These are phyloP conservation scores for Fusarium armeniacum DNA, from an alignment of 2,329 filamentous ascomycete genomes.

Conservation along the genomic window DNA sequence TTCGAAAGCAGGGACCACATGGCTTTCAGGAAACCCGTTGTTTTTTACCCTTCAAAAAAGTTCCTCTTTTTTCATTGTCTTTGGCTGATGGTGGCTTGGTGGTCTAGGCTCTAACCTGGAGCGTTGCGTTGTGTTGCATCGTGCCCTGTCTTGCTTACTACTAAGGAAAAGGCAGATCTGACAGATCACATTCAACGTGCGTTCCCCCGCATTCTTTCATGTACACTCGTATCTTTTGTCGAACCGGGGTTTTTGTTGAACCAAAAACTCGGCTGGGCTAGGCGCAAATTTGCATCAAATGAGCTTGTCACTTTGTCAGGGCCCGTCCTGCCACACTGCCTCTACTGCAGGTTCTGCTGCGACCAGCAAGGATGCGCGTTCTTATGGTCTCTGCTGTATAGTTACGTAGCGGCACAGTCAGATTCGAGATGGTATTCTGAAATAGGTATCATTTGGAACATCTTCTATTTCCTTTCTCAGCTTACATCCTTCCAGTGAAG, in stretches of 20 bases:
- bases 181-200: conserved; percentile 42
- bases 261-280: conserved; percentile 25
- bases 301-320: conserved; percentile 34
- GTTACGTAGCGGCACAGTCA: conserved; percentile 32
- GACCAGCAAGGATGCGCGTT: conserved; percentile 29
- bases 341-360: conserved; percentile 45
- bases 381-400: conserved; percentile 12
- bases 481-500: conserved; percentile 24
- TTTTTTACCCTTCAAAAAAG: conserved; percentile 7
- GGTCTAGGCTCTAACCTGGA: conserved; percentile 29
- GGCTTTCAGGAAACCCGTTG: conserved; percentile 23
- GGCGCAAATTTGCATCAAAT: conserved; percentile 24
- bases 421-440: not conserved
- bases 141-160: conserved; percentile 42
- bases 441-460: not conserved
- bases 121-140: conserved; percentile 46
- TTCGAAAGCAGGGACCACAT: conserved; percentile 34
- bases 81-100: conserved; percentile 13
- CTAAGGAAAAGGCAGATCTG: conserved; percentile 36
- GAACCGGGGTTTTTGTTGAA: conserved; percentile 26
- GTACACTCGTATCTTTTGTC: conserved; percentile 8
- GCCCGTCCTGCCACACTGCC: conserved; percentile 29
- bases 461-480: conserved; percentile 10
- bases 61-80: conserved; percentile 13
- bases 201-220: conserved; percentile 47